These are phyloP conservation scores for Triticum turgidum DNA, from an alignment of 176 grass and related monocot species.

Conservation along the genomic window DNA sequence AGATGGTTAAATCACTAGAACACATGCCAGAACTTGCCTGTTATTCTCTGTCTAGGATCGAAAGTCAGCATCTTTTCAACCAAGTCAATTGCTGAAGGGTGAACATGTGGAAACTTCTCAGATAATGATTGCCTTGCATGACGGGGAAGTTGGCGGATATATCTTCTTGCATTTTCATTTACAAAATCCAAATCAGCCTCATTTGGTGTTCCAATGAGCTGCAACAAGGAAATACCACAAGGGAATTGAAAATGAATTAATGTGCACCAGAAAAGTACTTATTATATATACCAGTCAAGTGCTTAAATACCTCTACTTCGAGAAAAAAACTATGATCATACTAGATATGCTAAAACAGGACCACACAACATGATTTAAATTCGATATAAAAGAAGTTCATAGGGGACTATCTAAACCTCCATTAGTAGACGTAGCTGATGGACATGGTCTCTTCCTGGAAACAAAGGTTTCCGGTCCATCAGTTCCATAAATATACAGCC, in stretches of 20 bases:
- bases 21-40: constrained; percentile 48
- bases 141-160: constrained; percentile 75
- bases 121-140: constrained; percentile 76
- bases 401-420: constrained; percentile 62
- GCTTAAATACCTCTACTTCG: constrained; percentile 11
- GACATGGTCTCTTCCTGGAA: constrained; percentile 97
- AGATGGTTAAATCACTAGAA: constrained; percentile 5
- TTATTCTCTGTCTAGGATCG: constrained; percentile 96
- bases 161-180: constrained; percentile 98
- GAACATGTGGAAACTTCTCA: constrained; percentile 95
- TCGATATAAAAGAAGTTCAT: constrained; percentile 7
- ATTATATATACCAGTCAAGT: background rate
- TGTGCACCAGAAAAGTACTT: constrained; percentile 3
- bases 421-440: constrained; percentile 92
- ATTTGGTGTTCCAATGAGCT: constrained; percentile 96
- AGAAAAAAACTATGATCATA: constrained; percentile 23
- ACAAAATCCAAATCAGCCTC: constrained; percentile 87
- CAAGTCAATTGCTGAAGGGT: constrained; percentile 84
- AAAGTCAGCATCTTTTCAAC: constrained; percentile 97
- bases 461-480: constrained; percentile 94
- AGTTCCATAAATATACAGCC: constrained; percentile 99
- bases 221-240: constrained; percentile 25
- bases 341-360: constrained; percentile 15
- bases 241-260: constrained; percentile 4
- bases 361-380: background rate